phyloP scores from a whole-genome alignment of 192 early-diverging fungal genomes.

The Funneliformis geosporum region DNA sequence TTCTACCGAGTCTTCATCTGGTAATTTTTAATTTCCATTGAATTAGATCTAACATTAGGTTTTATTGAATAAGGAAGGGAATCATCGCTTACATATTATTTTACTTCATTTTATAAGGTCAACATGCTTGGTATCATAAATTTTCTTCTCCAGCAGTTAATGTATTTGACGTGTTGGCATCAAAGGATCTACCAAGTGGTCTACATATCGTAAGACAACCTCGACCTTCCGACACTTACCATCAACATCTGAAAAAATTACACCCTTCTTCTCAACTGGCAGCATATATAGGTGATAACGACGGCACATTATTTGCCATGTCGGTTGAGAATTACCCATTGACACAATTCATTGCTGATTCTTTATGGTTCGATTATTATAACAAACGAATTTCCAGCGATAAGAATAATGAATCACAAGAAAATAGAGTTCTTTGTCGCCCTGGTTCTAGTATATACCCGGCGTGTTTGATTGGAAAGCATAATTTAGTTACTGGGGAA shows the following conservation, averaged over 20 bases:
- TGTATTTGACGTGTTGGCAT: conserved; percentile 58
- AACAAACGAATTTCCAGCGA: not conserved
- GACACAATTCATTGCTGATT: conserved; percentile 5
- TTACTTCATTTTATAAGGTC: conserved; percentile 41
- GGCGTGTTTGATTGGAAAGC: conserved; percentile 50
- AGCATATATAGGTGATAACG: conserved; percentile 65
- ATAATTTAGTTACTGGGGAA: conserved; percentile 32
- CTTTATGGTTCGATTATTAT: conserved; percentile 8
- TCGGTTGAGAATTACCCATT: conserved; percentile 68
- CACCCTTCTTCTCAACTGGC: conserved; percentile 36
- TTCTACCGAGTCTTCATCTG: conserved; percentile 37
- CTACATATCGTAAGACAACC: conserved; percentile 44
- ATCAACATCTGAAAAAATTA: conserved; percentile 40
- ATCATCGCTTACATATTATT: conserved; percentile 39
- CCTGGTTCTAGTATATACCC: conserved; percentile 36
- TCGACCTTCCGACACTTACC: conserved; percentile 38
- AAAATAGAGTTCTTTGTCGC: conserved; percentile 22
- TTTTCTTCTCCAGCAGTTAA: conserved; percentile 55
- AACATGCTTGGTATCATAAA: conserved; percentile 52
- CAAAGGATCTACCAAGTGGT: conserved; percentile 42
- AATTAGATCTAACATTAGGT: no score
- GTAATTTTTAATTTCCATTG: conserved; percentile 24
- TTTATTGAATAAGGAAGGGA: not conserved
- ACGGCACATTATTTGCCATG: conserved; percentile 70
- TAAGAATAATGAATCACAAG: not conserved